A percentile compares a stretch with the other conserved stretches of the same genome.
Conservation (phyloP, 305 asterid genomes). For the Ajuga reptans region DNA sequence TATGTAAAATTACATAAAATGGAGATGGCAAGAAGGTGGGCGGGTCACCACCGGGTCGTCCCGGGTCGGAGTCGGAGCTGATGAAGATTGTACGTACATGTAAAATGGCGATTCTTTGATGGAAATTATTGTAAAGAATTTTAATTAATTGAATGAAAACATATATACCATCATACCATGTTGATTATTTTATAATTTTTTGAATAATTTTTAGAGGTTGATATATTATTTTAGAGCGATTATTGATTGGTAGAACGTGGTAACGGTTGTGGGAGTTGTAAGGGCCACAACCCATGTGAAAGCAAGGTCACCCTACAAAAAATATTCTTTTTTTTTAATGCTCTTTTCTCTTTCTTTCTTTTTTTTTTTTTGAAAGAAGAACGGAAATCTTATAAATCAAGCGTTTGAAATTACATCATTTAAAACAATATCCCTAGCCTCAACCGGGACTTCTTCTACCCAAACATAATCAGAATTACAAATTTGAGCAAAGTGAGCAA, state of each 20-base stretch:
- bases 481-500: no score
- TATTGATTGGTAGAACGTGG: conserved; percentile 29
- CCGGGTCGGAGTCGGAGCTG: conserved; percentile 43
- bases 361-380: no score
- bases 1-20: neutral
- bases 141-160: conserved; percentile 9
- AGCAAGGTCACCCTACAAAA: neutral
- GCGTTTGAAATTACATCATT: no score
- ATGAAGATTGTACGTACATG: conserved; percentile 5
- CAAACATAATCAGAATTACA: no score
- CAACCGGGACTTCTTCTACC: no score
- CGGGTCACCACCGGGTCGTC: conserved; percentile 66
- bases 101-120: conserved; percentile 13
- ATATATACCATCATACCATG: conserved; percentile 14
- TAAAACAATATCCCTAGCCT: no score
- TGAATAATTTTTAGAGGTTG: conserved; percentile 1
- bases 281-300: conserved; percentile 27
- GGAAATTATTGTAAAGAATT: conserved; percentile 24
- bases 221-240: conserved; percentile 17
- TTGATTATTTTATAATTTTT: neutral
- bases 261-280: conserved; percentile 32
- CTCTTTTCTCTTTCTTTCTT: no score
- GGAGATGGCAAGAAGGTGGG: conserved; percentile 63
- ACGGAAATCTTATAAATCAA: no score
- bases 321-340: no score